These are phyloP conservation scores for Volvox carteri DNA, from an alignment of 163 green algal genomes.

Conservation along the genomic window DNA sequence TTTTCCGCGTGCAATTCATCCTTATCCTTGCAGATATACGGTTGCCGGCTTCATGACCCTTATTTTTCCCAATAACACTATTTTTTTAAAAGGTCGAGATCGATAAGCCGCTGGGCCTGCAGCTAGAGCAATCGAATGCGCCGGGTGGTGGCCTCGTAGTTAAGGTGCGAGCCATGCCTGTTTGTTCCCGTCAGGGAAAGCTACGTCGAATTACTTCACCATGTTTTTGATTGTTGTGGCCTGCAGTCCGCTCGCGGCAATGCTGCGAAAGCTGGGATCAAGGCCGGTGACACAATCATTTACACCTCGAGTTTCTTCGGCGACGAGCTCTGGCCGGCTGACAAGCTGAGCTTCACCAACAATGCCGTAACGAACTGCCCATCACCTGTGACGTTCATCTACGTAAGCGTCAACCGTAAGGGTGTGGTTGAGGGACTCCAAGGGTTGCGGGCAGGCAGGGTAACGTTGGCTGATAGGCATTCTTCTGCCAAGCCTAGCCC, in stretches of 20 bases:
- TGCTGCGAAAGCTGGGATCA: slow-evolving; percentile 90
- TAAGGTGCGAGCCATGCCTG: slow-evolving; percentile 65
- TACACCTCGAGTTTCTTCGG: slow-evolving; percentile 97
- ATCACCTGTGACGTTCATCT: slow-evolving; percentile 87
- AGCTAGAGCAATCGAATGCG: slow-evolving; percentile 80
- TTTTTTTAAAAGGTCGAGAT: slow-evolving; percentile 82
- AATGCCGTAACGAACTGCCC: slow-evolving; percentile 78
- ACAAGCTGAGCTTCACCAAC: slow-evolving; percentile 84
- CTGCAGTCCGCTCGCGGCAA: slow-evolving; percentile 87
- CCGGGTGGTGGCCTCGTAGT: slow-evolving; percentile 87
- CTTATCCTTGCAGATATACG: slow-evolving; percentile 21
- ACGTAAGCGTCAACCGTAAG: slow-evolving; percentile 58
- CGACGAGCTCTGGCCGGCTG: slow-evolving; percentile 95
- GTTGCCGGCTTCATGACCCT: neutral
- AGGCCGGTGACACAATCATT: slow-evolving; percentile 94
- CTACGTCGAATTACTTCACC: neutral
- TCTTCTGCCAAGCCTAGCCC: too few relatives aligned
- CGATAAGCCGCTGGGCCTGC: slow-evolving; percentile 96
- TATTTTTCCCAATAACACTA: neutral
- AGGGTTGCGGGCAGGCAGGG: too few relatives aligned
- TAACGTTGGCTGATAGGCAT: too few relatives aligned
- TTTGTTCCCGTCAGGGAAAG: neutral
- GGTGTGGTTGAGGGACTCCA: too few relatives aligned
- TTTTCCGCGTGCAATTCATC: neutral
- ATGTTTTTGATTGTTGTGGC: neutral